Percentiles rank a stretch among this genome's conserved stretches.
These are phyloP conservation scores for Hyaloscypha finlandica DNA, from an alignment of 495 filamentous ascomycete species.

Conservation along the genomic window DNA sequence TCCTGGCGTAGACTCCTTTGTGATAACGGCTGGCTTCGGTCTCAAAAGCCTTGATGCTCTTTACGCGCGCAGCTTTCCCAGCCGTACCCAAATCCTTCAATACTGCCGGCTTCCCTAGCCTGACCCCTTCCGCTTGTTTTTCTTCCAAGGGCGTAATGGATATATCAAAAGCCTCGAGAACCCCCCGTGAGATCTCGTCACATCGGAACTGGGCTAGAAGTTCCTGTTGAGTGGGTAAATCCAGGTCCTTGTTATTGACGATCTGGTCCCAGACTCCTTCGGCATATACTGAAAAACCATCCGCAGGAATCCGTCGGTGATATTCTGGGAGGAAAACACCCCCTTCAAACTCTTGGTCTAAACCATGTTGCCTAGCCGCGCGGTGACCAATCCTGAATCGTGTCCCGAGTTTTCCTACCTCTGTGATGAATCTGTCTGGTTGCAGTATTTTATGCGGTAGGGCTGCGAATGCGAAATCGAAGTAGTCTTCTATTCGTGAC, in stretches of 20 bases:
- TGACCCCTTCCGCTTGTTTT: constrained; percentile 71
- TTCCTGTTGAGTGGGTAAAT: constrained; percentile 96
- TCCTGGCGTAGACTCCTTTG: constrained; percentile 87
- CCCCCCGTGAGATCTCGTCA: constrained; percentile 91
- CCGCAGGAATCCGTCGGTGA: constrained; percentile 91
- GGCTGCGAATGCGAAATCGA: constrained; percentile 95
- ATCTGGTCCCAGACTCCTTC: constrained; percentile 97
- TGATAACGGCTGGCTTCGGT: constrained; percentile 90
- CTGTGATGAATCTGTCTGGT: constrained; percentile 84
- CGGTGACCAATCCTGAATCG: constrained; percentile 80
- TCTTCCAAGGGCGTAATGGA: constrained; percentile 84
- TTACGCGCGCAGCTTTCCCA: constrained; percentile 71
- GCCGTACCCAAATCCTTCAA: constrained; percentile 74
- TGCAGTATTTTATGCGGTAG: constrained; percentile 96
- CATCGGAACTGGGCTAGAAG: constrained; percentile 95
- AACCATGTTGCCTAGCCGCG: constrained; percentile 53
- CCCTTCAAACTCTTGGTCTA: constrained; percentile 70
- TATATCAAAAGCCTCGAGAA: constrained; percentile 80
- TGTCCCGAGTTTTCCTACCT: constrained; percentile 75
- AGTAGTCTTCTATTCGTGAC: constrained; percentile 91
- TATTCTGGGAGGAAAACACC: constrained; percentile 92
- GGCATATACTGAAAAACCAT: constrained; percentile 91
- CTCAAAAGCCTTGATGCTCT: constrained; percentile 81
- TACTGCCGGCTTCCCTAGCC: constrained; percentile 68
- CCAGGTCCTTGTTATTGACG: constrained; percentile 96